Percentiles rank a stretch among this genome's conserved stretches.
Conservation (phyloP, 2,329 filamentous ascomycete species). For the Pseudogymnoascus sp. region DNA sequence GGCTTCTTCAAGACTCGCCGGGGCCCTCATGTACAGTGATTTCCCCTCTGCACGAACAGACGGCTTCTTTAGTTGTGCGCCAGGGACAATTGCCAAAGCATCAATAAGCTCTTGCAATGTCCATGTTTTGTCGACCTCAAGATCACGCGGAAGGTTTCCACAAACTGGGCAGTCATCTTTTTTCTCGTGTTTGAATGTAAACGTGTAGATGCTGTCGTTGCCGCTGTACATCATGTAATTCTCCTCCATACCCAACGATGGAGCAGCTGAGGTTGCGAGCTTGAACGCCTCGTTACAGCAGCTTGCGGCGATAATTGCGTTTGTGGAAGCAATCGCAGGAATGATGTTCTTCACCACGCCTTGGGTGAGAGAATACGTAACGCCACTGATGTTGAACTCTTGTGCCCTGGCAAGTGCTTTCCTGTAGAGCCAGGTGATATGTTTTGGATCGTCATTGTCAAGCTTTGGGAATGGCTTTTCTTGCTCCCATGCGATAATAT, state of each 20-base stretch:
- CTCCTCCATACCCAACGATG: slow-evolving; percentile 66
- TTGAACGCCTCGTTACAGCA: slow-evolving; percentile 98
- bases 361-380: slow-evolving; percentile 93
- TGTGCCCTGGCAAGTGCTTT: slow-evolving; percentile 73
- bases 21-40: slow-evolving; percentile 84
- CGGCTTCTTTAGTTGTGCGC: slow-evolving; percentile 89
- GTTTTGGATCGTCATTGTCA: slow-evolving; percentile 92
- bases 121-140: slow-evolving; percentile 61
- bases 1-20: slow-evolving; percentile 72
- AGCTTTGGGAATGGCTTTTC: slow-evolving; percentile 75
- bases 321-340: slow-evolving; percentile 93
- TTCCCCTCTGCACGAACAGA: slow-evolving; percentile 72
- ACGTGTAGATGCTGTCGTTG: slow-evolving; percentile 91
- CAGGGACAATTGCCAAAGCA: slow-evolving; percentile 71
- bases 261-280: slow-evolving; percentile 75
- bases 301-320: slow-evolving; percentile 89
- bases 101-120: slow-evolving; percentile 83
- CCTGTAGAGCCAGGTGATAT: slow-evolving; percentile 93
- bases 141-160: slow-evolving; percentile 69
- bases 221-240: slow-evolving; percentile 99
- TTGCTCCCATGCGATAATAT: slow-evolving; percentile 94
- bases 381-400: slow-evolving; percentile 84
- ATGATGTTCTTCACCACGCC: slow-evolving; percentile 99
- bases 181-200: slow-evolving; percentile 91
- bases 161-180: slow-evolving; percentile 95